Base-by-base conservation (phyloP, 163 green algal species). In the Picocystis sp. region DNA sequence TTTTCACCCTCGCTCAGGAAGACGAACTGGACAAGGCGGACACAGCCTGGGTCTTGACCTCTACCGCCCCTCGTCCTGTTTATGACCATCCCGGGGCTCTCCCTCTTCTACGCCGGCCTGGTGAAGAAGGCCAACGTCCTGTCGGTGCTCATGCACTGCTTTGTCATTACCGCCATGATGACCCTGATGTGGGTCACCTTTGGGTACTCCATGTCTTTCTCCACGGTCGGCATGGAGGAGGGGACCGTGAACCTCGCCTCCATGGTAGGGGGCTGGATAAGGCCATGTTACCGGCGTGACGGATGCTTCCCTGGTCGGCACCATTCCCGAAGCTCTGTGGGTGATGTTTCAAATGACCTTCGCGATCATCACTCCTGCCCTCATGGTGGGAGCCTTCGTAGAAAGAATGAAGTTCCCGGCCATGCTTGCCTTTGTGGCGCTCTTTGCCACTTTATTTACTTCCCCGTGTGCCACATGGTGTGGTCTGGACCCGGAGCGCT, bases 271-370 rank as follows among this genome's bases (percentile, higher is more conserved):
- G 55, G 46, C 22, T 75, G n/a, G 62, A 66, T 53, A 71, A 75
- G 45, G 38, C 47, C 47, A 57, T 70, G 14, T 22, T 75, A 25
- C 41, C 2, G 58, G 58, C 51, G 42, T 75, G 34, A 65, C 57
- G 9, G 25, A 44, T 11, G 41, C 25, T n/a, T 55, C 49, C 13
- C 6, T 68, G 12, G n/a, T 34, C 1, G 58, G 57, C 8, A 65
- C 53, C n/a, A 63, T 75, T 34, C 67, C 67, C 1, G 62, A 71
- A 55, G 13, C 48, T 11, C 49, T 70, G 15, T 75, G 63, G 58
- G 46, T 58, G 22, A 17, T 63, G 24, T 76, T 68, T 57, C 67
- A 72, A 47, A 57, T 69, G 50, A 67, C 57, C 13, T 74, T 74
- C n/a, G 60, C 60, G 6, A 64, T 69, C 49, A 74, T 74, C 60